phyloP scores from a whole-genome alignment of 2,329 filamentous ascomycete species.

The Dactylellina leptospora region DNA sequence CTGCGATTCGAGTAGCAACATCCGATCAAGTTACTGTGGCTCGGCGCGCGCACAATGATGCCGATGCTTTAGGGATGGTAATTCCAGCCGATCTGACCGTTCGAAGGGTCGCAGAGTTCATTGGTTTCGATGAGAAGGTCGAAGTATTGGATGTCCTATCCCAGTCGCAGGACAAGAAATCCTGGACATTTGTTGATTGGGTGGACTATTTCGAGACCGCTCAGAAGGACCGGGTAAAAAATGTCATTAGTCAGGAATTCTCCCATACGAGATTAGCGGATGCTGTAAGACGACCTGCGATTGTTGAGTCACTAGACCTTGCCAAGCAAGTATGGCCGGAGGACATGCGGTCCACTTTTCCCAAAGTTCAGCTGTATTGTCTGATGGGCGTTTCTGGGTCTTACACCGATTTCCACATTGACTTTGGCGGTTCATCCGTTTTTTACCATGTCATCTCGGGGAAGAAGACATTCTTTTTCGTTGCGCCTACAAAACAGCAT shows the following conservation, averaged over 20 bases:
- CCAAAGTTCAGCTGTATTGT: constrained; percentile 67
- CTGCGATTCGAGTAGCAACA: constrained; percentile 62
- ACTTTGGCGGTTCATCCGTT: constrained; percentile 75
- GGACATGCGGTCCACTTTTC: constrained; percentile 68
- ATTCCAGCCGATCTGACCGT: constrained; percentile 72
- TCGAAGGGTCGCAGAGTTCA: constrained; percentile 70
- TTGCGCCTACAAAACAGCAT: constrained; percentile 73
- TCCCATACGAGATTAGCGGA: constrained; percentile 71
- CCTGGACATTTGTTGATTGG: constrained; percentile 73
- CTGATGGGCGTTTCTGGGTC: constrained; percentile 76
- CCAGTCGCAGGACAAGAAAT: constrained; percentile 71
- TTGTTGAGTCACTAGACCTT: constrained; percentile 70
- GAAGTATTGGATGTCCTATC: constrained; percentile 76
- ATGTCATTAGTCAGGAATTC: constrained; percentile 75
- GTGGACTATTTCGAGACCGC: constrained; percentile 73
- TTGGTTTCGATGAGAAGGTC: constrained; percentile 70
- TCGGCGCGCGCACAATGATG: constrained; percentile 64
- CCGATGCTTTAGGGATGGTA: constrained; percentile 73
- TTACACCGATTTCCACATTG: constrained; percentile 77
- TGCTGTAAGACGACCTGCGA: constrained; percentile 70
- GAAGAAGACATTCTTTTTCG: constrained; percentile 76
- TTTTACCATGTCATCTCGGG: constrained; percentile 76
- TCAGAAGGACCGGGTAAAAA: constrained; percentile 70
- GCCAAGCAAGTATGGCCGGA: constrained; percentile 68
- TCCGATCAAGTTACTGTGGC: constrained; percentile 62